Evolutionary conservation across 768 basidiomycete species (phyloP), one percentile per base, ranked within the genome.

Genomic region (Peribolospora kevripleyi): DNA sequence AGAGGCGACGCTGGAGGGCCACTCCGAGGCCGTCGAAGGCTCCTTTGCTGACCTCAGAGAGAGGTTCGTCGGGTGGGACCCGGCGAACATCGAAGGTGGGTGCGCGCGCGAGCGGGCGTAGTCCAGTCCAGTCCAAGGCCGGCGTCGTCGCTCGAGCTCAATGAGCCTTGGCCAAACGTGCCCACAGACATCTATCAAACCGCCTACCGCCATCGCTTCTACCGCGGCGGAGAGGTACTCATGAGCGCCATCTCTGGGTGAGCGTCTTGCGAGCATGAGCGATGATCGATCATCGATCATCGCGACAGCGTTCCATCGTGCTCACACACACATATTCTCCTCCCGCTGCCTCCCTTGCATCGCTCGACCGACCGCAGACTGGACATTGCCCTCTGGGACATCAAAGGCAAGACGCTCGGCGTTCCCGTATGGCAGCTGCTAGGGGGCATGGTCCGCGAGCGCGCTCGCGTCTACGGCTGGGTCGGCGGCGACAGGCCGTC

Each of bases 341-440:
- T 25, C 25, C 25, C 25, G 25, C 25, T 25, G 25, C 25, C 25
- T 25, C 25, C 25, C 25, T 25, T 25, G 25, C 25, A 25, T 25
- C 25, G 25, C 25, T 25, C 25, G 25, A 25, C 25, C 25, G 25
- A 25, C 25, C 25, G 25, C 42, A 59, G 78, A 0, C 65, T 81
- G 40, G 78, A 81, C 64, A 81, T 82, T 56, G 78, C 79, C 0
- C 68, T 82, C 1, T 74, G 81, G 81, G 81, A 82, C 61, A 79
- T 82, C 67, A 81, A 81, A 60, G 81, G 81, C n/a, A 81, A 80
- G 67, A 77, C 75, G 42, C 72, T 81, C 2, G 78, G 78, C 42
- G 80, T 77, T 0, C 69, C 69, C 2, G 67, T 80, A 1, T 80
- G 75, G 73, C 73, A 79, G 65, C 69, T 83, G 0, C 71, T 81